phyloP scores from a whole-genome alignment of 2,329 filamentous ascomycete genomes.

The Beauveria varroae region DNA sequence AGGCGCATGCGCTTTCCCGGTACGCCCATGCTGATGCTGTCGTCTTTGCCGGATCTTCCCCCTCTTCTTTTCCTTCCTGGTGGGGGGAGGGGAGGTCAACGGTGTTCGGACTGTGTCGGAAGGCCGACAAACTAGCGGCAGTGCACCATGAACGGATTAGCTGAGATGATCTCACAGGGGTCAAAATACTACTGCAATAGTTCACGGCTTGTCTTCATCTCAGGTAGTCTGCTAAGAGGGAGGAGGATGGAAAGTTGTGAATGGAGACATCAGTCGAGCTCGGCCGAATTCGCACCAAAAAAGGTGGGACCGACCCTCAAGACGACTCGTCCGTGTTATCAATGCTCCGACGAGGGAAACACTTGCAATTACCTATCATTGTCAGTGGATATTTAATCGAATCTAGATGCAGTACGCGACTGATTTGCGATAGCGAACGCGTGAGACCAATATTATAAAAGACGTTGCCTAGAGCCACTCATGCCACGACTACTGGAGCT shows the following conservation, averaged over 20 bases:
- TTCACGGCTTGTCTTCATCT: neutral
- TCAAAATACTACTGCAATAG: neutral
- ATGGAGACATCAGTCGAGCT: neutral
- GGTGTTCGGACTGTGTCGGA: neutral
- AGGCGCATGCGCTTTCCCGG: conserved; percentile 22
- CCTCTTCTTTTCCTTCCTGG: neutral
- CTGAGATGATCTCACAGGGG: too few species aligned
- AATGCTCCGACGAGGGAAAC: too few species aligned
- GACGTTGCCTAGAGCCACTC: neutral
- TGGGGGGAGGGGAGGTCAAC: neutral
- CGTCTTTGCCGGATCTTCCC: neutral
- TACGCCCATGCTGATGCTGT: neutral
- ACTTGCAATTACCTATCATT: neutral
- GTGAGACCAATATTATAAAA: neutral
- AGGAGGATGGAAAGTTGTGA: neutral
- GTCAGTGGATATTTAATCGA: neutral
- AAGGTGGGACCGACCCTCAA: too few species aligned
- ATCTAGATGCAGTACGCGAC: neutral
- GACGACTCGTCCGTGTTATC: too few species aligned
- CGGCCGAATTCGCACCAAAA: neutral
- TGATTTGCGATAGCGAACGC: too few species aligned
- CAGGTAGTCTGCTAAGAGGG: too few species aligned
- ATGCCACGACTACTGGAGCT: neutral
- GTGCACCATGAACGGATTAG: neutral
- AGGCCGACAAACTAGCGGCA: neutral